Evolutionary conservation across 1,284 basidiomycete genomes (phyloP).

Genomic region (Cryptococcus jaspeensis): DNA sequence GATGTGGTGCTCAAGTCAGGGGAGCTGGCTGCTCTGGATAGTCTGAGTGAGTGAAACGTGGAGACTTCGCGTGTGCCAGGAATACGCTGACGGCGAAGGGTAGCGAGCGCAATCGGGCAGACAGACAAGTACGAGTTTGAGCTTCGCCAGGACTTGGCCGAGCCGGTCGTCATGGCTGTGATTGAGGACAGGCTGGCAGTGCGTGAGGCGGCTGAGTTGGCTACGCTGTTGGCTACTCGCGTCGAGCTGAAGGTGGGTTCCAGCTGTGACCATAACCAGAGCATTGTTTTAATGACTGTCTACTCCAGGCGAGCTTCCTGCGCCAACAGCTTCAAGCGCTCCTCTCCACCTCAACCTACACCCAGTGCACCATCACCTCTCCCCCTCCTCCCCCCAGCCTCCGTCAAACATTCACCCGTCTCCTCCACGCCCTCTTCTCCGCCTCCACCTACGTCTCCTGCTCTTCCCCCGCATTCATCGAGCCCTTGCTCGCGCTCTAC

Average conservation of each 20-base stretch:
- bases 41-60: conserved; percentile 19
- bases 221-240: conserved; percentile 51
- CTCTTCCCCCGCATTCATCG: conserved; percentile 69
- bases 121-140: background rate
- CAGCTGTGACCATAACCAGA: no score
- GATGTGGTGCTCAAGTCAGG: conserved; percentile 15
- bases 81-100: background rate
- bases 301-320: conserved; percentile 37
- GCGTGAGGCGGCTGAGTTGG: conserved; percentile 56
- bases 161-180: conserved; percentile 68
- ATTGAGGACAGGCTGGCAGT: conserved; percentile 62
- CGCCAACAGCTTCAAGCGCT: conserved; percentile 41
- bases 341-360: conserved; percentile 54
- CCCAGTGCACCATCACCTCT: conserved; percentile 56
- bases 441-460: conserved; percentile 75
- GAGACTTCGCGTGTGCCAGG: background rate
- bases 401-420: conserved; percentile 56
- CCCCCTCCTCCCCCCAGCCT: conserved; percentile 64
- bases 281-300: background rate
- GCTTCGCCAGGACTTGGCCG: conserved; percentile 57
- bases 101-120: conserved; percentile 10
- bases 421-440: conserved; percentile 67
- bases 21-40: conserved; percentile 6
- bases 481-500: conserved; percentile 72
- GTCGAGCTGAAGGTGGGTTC: conserved; percentile 52